Evolutionary conservation across 176 grass and related monocot genomes (phyloP), one percentile per base, ranked within the genome.

Genomic region (Ampelocalamus luodianensis): DNA sequence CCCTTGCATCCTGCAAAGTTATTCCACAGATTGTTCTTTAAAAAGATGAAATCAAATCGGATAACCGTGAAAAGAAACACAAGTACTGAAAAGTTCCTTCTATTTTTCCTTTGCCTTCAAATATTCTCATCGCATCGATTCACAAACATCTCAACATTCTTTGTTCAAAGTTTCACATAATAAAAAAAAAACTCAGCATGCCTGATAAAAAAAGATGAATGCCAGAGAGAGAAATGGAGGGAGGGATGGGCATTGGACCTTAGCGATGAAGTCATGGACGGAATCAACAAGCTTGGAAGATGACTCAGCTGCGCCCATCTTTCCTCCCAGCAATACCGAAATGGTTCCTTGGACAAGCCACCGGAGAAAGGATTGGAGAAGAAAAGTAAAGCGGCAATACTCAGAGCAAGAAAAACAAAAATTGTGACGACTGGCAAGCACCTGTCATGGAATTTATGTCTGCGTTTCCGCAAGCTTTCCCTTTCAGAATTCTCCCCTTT

Each of bases 211-310:
- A 60, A 65, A 32, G 34, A 59, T 6, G 44, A 29, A 45, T 40
- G 17, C 8, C 26, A 20, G 53, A 36, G 8, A 79, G 59, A 66
- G 87, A 69, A 46, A 87, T 20, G 23, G 48, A 74, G 49, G 13
- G 46, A 84, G 61, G 68, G 61, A 68, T 46, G 5, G 17, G 12
- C 10, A 32, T 16, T 20, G 10, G 5, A 94, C 92, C 92, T 97
- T 91, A 18, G 93, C 84, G 26, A 82, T 32, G 62, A 94, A 93
- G 71, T 84, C 86, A 77, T 93, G 90, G 78, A 93, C 53, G 40
- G 84, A 88, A 5, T 82, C 65, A 71, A 34, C 72, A 24, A 43
- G 63, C 53, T 46, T 75, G 51, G 82, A 87, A 68, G 90, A 83
- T 3, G 88, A 86, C 82, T 84, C 82, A 24, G 73, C 82, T 32